A percentile compares a stretch with the other conserved stretches of the same genome.
These are phyloP conservation scores for Planoprotostelium fungivorum DNA, from an alignment of 78 protist genomes.

Conservation along the genomic window DNA sequence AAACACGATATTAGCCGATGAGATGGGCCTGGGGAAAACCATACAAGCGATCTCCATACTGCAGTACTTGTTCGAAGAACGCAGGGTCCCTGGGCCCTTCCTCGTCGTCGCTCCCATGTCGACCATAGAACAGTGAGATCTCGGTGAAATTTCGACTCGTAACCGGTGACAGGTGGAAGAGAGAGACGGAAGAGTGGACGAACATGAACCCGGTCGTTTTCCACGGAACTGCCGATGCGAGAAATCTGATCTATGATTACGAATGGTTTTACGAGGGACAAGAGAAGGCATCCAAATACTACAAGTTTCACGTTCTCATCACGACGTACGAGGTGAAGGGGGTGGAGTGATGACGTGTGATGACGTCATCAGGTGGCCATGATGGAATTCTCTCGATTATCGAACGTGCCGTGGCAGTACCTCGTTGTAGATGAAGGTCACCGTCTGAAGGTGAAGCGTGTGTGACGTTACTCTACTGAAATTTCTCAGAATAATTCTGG, in stretches of 20 bases:
- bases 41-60: conserved; percentile 85
- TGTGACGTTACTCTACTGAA: conserved; percentile 59
- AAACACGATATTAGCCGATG: conserved; percentile 87
- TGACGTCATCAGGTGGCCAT: conserved; percentile 22
- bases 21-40: conserved; percentile 96
- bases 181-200: conserved; percentile 80
- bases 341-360: background rate
- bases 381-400: conserved; percentile 25
- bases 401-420: conserved; percentile 70
- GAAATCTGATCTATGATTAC: conserved; percentile 39
- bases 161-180: conserved; percentile 75
- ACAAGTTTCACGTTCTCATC: conserved; percentile 75
- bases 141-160: background rate
- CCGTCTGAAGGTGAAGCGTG: conserved; percentile 63
- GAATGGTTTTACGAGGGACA: conserved; percentile 33
- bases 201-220: conserved; percentile 58
- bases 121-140: conserved; percentile 53
- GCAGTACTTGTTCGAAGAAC: conserved; percentile 54
- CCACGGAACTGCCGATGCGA: conserved; percentile 73
- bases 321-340: conserved; percentile 85
- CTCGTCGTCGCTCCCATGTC: conserved; percentile 96
- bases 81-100: conserved; percentile 83
- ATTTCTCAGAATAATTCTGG: conserved; percentile 23
- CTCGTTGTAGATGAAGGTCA: conserved; percentile 91
- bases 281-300: background rate